These are phyloP conservation scores for Boletus vinaceobasis DNA, from an alignment of 768 basidiomycete genomes.

Conservation along the genomic window DNA sequence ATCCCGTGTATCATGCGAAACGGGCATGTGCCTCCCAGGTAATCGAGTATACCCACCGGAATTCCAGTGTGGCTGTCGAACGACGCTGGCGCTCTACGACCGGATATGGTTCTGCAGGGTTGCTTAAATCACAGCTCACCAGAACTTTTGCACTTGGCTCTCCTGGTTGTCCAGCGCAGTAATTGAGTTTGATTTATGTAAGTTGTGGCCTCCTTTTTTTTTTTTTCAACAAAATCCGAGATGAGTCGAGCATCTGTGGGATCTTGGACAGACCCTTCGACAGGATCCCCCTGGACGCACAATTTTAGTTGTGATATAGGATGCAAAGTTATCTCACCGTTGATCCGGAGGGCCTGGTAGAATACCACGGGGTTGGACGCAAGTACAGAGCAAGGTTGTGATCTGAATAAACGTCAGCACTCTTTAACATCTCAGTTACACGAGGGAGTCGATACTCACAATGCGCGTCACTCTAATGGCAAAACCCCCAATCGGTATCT, in stretches of 20 bases:
- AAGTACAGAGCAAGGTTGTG: constrained; percentile 9
- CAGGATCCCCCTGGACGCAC: constrained; percentile 8
- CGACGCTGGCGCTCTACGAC: constrained; percentile 3
- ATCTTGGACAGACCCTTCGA: background rate
- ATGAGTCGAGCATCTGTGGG: background rate
- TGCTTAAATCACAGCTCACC: constrained; percentile 9
- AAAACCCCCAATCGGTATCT: constrained; percentile 14
- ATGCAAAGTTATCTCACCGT: constrained; percentile 6
- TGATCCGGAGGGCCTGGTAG: constrained; percentile 3
- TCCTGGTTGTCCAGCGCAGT: background rate
- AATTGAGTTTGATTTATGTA: background rate
- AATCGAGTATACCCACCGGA: background rate
- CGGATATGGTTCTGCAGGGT: constrained; percentile 7
- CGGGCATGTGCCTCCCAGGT: constrained; percentile 1
- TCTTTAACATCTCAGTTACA: constrained; percentile 4
- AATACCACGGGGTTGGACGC: constrained; percentile 3
- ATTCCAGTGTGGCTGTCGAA: constrained; percentile 1
- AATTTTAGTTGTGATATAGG: constrained; percentile 22
- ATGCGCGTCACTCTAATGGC: background rate
- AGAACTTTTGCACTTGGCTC: background rate
- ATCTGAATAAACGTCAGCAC: constrained; percentile 10
- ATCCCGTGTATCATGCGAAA: constrained; percentile 3
- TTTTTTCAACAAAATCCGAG: background rate
- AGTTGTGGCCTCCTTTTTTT: background rate
- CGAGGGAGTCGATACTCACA: constrained; percentile 9